Base-by-base conservation (phyloP, 176 grass and related monocot genomes). In the Carex pumila region DNA sequence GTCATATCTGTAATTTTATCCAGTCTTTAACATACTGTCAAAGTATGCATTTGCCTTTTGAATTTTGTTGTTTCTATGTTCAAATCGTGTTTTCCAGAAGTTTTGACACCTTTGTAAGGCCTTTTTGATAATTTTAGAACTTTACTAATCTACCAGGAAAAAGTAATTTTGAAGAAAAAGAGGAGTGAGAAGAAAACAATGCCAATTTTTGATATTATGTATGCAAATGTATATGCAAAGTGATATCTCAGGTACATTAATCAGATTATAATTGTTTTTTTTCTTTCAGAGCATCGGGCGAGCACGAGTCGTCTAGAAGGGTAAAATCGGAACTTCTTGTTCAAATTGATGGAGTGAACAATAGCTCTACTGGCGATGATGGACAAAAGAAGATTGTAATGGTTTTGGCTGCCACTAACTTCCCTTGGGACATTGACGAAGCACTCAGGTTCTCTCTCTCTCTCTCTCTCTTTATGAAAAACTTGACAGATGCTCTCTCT, bases 371-470 rank as follows among this genome's bases (percentile, higher is more conserved):
- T 36, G 94, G 88, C 19, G 96, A 99, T 86, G 93, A 99, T 85
- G 96, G 96, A 67, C 96, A 99, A 68, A 91, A 68, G 0, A 99
- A 99, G 85, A 99, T 99, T 71, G 96, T 99, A 87, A 99, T 99
- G 96, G 96, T 99, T 82, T 88, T 99, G 75, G 96, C 96, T 32
- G 96, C 96, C 60, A 99, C 96, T 3, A 99, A 99, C 66, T 99
- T 98, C 81, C 96, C 96, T 77, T 99, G 96, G 96, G 96, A 99
- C 72, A 95, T 99, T 88, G 96, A 99, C 89, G 96, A 99, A 86
- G 96, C 96, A 36, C 88, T 99, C 29, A 99, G 96, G 96, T 99
- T 75, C 4, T 82, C 36, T 81, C 50, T 67, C 39, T 83, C 31
- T 85, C 68, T 21, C 41, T 41, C 43, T 29, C 25, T 84, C 9